phyloP scores from a whole-genome alignment of 495 filamentous ascomycete species.

The Pyrenopolyporus hunteri region DNA sequence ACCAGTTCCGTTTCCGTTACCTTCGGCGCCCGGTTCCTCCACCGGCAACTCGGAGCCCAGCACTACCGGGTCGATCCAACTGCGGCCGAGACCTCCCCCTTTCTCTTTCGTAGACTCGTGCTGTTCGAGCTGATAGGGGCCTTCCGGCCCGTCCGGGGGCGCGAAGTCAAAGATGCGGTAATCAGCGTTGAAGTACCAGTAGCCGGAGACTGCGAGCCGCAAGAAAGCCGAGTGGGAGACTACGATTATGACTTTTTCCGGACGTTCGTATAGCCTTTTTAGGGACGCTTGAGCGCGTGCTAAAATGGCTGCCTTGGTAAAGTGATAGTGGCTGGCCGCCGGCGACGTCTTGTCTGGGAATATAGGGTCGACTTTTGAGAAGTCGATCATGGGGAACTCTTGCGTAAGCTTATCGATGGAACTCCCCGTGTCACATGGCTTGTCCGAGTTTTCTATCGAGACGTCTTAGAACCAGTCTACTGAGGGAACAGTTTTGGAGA shows the following conservation, averaged over 20 bases:
- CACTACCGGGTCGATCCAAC: constrained; percentile 33
- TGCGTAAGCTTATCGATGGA: constrained; percentile 46
- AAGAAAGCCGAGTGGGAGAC: constrained; percentile 67
- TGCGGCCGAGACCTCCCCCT: constrained; percentile 44
- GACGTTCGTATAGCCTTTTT: constrained; percentile 54
- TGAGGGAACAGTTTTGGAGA: neutral
- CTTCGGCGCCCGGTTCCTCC: constrained; percentile 33
- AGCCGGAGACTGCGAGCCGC: constrained; percentile 51
- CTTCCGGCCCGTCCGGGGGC: constrained; percentile 37
- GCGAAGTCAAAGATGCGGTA: constrained; percentile 67
- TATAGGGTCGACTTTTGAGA: constrained; percentile 57
- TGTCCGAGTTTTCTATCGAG: constrained; percentile 58
- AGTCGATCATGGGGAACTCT: constrained; percentile 61
- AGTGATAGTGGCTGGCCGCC: constrained; percentile 49
- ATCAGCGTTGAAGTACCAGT: constrained; percentile 63
- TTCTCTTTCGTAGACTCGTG: constrained; percentile 47
- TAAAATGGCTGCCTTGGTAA: constrained; percentile 53
- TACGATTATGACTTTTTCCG: constrained; percentile 66
- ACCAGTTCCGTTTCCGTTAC: neutral
- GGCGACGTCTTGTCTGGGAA: constrained; percentile 63
- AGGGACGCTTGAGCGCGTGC: constrained; percentile 55
- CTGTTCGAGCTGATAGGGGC: constrained; percentile 47
- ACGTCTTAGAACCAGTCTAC: constrained; percentile 12
- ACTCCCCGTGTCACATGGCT: constrained; percentile 64
- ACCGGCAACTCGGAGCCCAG: constrained; percentile 38